These are phyloP conservation scores for Nakazawaea sp. DNA, from an alignment of 805 yeast genomes.

Conservation along the genomic window DNA sequence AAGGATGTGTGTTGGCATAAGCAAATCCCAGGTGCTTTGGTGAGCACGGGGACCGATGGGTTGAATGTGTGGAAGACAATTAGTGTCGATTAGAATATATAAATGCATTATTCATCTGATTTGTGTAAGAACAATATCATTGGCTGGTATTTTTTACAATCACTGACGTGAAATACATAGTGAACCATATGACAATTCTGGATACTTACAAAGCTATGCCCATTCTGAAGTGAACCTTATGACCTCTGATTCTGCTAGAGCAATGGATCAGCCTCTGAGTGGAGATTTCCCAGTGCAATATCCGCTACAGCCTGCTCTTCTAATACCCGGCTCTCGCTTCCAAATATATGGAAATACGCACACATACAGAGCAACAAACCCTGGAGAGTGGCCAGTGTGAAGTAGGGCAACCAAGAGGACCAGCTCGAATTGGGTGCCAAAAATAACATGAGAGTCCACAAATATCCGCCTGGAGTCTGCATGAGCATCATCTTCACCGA, in stretches of 20 bases:
- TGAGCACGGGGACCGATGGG: conserved; percentile 94
- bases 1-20: conserved; percentile 98
- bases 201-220: no score
- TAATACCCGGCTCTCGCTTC: not conserved
- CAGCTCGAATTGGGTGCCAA: conserved; percentile 71
- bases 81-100: conserved; percentile 41
- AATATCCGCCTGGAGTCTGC: conserved; percentile 85
- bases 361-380: conserved; percentile 57
- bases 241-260: no score
- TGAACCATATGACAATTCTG: no score
- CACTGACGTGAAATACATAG: no score
- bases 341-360: conserved; percentile 34
- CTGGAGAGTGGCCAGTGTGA: conserved; percentile 66
- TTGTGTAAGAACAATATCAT: no score
- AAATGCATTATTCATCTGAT: no score
- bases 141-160: no score
- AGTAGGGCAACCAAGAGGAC: conserved; percentile 82
- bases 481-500: conserved; percentile 77
- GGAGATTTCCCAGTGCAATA: no score
- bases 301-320: no score
- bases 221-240: no score
- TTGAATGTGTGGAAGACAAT: conserved; percentile 94
- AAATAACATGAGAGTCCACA: conserved; percentile 71
- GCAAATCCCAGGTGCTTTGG: conserved; percentile 93
- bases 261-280: no score